These are phyloP conservation scores for Kodamaea sagamina DNA, from an alignment of 805 yeast genomes.

Conservation along the genomic window DNA sequence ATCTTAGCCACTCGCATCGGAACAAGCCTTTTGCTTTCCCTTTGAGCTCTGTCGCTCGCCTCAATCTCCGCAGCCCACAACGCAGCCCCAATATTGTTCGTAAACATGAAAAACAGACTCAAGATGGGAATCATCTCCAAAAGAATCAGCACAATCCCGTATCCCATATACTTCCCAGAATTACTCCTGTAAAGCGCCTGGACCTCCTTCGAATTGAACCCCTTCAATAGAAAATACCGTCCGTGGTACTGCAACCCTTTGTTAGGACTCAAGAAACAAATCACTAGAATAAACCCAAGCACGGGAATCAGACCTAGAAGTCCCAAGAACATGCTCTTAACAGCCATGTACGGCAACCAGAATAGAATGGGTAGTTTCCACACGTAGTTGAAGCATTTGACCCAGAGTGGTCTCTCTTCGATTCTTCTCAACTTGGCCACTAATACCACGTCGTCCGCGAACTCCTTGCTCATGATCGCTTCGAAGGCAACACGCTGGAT, in stretches of 20 bases:
- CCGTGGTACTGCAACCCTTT: slow-evolving; percentile 54
- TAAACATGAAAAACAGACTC: slow-evolving; percentile 54
- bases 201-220: slow-evolving; percentile 45
- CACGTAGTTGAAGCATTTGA: slow-evolving; percentile 30
- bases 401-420: slow-evolving; percentile 31
- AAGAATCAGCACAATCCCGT: slow-evolving; percentile 53
- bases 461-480: slow-evolving; percentile 47
- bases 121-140: slow-evolving; percentile 58
- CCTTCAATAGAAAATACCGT: slow-evolving; percentile 60
- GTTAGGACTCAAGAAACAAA: slow-evolving; percentile 54
- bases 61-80: slow-evolving; percentile 53
- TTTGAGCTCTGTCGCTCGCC: slow-evolving; percentile 10
- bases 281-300: slow-evolving; percentile 56
- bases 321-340: slow-evolving; percentile 37
- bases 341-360: slow-evolving; percentile 43
- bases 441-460: slow-evolving; percentile 45
- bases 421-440: slow-evolving; percentile 37
- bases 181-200: slow-evolving; percentile 36
- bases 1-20: neutral
- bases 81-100: slow-evolving; percentile 65
- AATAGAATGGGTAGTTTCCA: slow-evolving; percentile 37
- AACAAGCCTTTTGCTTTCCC: neutral
- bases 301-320: slow-evolving; percentile 54
- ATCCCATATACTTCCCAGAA: slow-evolving; percentile 47
- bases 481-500: slow-evolving; percentile 52